Evolutionary conservation across 1,139 yeast genomes (phyloP), one percentile per base, ranked within the genome.

Genomic region (Hanseniaspora gamundiae): DNA sequence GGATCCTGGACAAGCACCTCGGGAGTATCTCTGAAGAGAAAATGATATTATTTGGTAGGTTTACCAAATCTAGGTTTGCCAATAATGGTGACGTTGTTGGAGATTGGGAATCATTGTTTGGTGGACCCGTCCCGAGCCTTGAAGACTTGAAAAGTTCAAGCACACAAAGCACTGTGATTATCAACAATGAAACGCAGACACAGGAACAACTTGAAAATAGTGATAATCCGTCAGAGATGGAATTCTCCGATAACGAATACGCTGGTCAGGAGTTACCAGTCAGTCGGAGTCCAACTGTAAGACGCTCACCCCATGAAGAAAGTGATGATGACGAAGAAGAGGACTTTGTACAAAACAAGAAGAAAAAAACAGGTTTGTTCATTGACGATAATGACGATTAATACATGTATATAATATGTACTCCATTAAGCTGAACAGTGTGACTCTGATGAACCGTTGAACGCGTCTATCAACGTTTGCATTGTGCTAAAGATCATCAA

Each of bases 401-500:
- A 16, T 10, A 17, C 17, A 22, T 36, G 28, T 30, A 30, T 17
- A 9, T 11, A 24, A n/a, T 31, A 16, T 19, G 4, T 6, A 29
- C 16, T 9, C 9, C 7, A 3, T 40, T 45, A 60, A 13, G 48
- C 49, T 14, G 52, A 50, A 55, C 79, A 74, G 45, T 73, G 76
- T 8, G 64, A 62, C 17, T 61, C 68, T 16, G 59, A 70, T 2
- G 55, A 53, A n/a, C 62, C 65, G 2, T 61, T 60, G n/a, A 74
- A 42, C n/a, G 81, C 69, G 35, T 72, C 67, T 21, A 70, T 49
- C 6, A 86, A 66, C 11, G 94, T 84, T 69, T 83, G 86, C 19
- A 71, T 64, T 0, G 94, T 80, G 29, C 95, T 83, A 16, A 86
- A 66, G 30, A 83, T 52, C 94, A 88, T 83, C 9, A 88, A 84